These are phyloP conservation scores for Populus pruinosa DNA, from an alignment of 345 rosid species.

Conservation along the genomic window DNA sequence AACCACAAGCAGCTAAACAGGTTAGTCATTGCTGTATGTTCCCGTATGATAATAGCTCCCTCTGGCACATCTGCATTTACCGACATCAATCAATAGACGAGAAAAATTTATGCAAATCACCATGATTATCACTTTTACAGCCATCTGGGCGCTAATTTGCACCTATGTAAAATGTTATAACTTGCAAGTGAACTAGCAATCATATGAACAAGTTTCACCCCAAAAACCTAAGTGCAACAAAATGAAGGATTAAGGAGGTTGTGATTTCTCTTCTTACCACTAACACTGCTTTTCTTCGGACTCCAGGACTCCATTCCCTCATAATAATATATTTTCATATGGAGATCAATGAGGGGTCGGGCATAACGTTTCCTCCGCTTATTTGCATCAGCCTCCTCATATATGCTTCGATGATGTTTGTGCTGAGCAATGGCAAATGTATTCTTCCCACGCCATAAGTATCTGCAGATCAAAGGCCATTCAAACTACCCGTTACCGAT, in stretches of 20 bases:
- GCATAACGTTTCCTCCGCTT: constrained; percentile 93
- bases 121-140: neutral
- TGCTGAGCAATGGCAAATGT: constrained; percentile 94
- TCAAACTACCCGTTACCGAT: neutral
- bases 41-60: constrained; percentile 88
- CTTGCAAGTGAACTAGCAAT: neutral
- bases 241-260: neutral
- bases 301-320: constrained; percentile 97
- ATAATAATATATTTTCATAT: constrained; percentile 83
- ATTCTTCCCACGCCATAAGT: constrained; percentile 85
- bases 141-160: neutral
- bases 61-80: constrained; percentile 91
- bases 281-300: constrained; percentile 56
- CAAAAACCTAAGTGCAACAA: neutral
- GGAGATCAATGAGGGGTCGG: constrained; percentile 88
- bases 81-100: neutral
- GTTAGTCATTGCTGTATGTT: constrained; percentile 73
- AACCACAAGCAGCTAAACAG: constrained; percentile 96
- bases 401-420: constrained; percentile 77
- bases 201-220: neutral
- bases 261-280: constrained; percentile 49
- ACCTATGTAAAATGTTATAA: neutral
- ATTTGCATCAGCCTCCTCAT: constrained; percentile 97
- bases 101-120: neutral
- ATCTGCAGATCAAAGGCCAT: constrained; percentile 40